Conservation (phyloP, 2,329 filamentous ascomycete genomes). For the Hypoxylon sp. region DNA sequence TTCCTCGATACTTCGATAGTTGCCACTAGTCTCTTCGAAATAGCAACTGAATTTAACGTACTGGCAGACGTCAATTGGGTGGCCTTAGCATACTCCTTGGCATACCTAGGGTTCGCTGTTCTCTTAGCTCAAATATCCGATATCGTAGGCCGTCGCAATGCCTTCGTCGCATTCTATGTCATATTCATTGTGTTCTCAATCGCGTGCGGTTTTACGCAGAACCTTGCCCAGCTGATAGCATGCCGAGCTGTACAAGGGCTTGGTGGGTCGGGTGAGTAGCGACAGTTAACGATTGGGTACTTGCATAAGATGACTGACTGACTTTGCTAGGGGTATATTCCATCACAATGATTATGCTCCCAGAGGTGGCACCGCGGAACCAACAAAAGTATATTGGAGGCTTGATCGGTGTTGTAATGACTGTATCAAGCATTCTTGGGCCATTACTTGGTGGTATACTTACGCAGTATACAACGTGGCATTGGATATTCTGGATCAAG, state of each 20-base stretch:
- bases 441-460: constrained; percentile 65
- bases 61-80: constrained; percentile 65
- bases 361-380: constrained; percentile 61
- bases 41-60: constrained; percentile 64
- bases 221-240: constrained; percentile 61
- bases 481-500: constrained; percentile 73
- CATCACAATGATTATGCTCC: constrained; percentile 67
- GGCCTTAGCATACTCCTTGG: constrained; percentile 66
- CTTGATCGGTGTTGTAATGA: constrained; percentile 63
- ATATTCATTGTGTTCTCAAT: constrained; percentile 70
- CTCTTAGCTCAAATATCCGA: constrained; percentile 68
- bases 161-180: constrained; percentile 63
- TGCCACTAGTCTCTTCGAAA: constrained; percentile 68
- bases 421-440: constrained; percentile 63
- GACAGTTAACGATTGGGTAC: background rate
- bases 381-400: constrained; percentile 59
- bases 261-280: constrained; percentile 62
- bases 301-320: constrained; percentile 22
- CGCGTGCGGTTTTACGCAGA: constrained; percentile 63
- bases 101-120: constrained; percentile 69
- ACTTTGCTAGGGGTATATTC: constrained; percentile 61
- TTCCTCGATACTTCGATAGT: constrained; percentile 72
- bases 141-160: constrained; percentile 65
- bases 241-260: constrained; percentile 64
- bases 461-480: constrained; percentile 63